These are phyloP conservation scores for Knufia fluminis DNA, from an alignment of 2,329 filamentous ascomycete genomes.

Conservation along the genomic window DNA sequence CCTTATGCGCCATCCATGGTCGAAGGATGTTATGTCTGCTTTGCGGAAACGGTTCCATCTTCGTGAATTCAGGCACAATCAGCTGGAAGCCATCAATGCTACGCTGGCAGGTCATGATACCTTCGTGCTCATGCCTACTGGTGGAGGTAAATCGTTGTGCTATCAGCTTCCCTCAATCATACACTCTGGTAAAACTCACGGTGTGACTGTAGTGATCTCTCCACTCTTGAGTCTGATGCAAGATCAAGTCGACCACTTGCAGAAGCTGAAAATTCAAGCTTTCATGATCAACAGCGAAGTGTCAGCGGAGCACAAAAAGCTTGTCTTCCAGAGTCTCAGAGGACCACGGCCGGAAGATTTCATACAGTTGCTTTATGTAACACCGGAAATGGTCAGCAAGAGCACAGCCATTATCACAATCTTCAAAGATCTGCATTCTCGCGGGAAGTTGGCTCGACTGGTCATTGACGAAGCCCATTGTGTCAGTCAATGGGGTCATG, in stretches of 20 bases:
- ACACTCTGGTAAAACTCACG: constrained; percentile 66
- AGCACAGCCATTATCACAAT: constrained; percentile 59
- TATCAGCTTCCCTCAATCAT: constrained; percentile 91
- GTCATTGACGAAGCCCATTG: constrained; percentile 99
- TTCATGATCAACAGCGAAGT: constrained; percentile 74
- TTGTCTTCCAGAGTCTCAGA: constrained; percentile 57
- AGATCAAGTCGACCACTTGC: constrained; percentile 83
- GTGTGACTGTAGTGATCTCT: constrained; percentile 90
- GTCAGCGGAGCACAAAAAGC: constrained; percentile 49
- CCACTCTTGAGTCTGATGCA: constrained; percentile 93
- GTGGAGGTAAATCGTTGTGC: constrained; percentile 91
- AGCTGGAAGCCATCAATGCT: constrained; percentile 91
- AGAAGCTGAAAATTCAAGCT: constrained; percentile 65
- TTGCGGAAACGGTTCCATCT: constrained; percentile 77
- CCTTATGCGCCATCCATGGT: constrained; percentile 59
- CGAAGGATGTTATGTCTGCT: constrained; percentile 69
- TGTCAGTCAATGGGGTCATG: constrained; percentile 97
- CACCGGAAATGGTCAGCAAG: constrained; percentile 90
- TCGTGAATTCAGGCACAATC: constrained; percentile 78
- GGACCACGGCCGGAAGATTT: constrained; percentile 60
- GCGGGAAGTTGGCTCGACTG: constrained; percentile 69
- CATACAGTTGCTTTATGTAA: constrained; percentile 85
- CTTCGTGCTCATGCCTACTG: constrained; percentile 96
- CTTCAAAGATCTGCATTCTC: constrained; percentile 59
- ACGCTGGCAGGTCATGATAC: constrained; percentile 79